These are phyloP conservation scores for Kodamaea nitidulidarum DNA, from an alignment of 805 yeast species.

Conservation along the genomic window DNA sequence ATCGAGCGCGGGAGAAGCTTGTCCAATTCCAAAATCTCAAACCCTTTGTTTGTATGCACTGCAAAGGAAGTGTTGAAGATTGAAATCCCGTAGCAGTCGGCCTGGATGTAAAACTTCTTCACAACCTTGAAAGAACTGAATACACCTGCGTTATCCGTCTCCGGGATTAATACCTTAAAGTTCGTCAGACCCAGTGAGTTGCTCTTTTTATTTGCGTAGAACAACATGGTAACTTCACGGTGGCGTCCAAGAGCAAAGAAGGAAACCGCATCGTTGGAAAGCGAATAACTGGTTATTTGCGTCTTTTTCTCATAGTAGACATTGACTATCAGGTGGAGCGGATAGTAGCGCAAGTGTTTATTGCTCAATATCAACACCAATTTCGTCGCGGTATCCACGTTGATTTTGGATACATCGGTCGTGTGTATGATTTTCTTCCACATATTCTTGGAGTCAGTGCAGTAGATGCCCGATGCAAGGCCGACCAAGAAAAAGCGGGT, in stretches of 20 bases:
- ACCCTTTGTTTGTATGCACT: slow-evolving; percentile 62
- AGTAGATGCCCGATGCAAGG: slow-evolving; percentile 57
- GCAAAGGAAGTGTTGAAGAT: slow-evolving; percentile 65
- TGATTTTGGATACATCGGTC: slow-evolving; percentile 52
- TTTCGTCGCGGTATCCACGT: slow-evolving; percentile 54
- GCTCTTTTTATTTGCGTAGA: slow-evolving; percentile 52
- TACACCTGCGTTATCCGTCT: slow-evolving; percentile 50
- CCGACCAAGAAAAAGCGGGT: slow-evolving; percentile 54
- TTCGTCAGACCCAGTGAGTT: slow-evolving; percentile 38
- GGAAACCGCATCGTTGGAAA: slow-evolving; percentile 46
- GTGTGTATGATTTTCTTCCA: slow-evolving; percentile 62
- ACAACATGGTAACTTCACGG: slow-evolving; percentile 54
- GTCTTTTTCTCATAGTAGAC: slow-evolving; percentile 48
- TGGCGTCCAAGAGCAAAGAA: slow-evolving; percentile 71
- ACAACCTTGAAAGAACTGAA: slow-evolving; percentile 36
- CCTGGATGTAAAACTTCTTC: slow-evolving; percentile 46
- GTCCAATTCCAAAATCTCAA: slow-evolving; percentile 60
- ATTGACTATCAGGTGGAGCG: slow-evolving; percentile 56
- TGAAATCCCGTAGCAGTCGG: slow-evolving; percentile 58
- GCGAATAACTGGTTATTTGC: slow-evolving; percentile 42
- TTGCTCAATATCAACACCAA: slow-evolving; percentile 57
- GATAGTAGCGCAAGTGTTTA: slow-evolving; percentile 56
- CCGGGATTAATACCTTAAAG: slow-evolving; percentile 58
- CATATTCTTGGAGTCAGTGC: slow-evolving; percentile 40
- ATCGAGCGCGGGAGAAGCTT: slow-evolving; percentile 53